Conservation (phyloP, 83 land plant genomes). For the Thuja plicata region DNA sequence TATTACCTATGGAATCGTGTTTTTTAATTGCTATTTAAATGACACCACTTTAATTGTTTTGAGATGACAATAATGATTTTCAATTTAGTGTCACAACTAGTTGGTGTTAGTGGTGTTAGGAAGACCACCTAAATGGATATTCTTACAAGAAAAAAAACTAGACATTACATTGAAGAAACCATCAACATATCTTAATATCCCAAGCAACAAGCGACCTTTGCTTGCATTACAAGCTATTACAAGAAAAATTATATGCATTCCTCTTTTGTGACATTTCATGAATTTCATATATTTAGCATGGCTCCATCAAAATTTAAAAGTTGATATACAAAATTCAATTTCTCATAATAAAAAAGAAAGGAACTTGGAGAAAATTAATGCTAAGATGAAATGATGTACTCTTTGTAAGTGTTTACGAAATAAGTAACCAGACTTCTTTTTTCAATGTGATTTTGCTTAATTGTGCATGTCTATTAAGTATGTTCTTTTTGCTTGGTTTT, state of each 20-base stretch:
- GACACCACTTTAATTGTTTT: slow-evolving; percentile 19
- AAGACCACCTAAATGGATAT: slow-evolving; percentile 55
- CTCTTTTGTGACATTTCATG: slow-evolving; percentile 37
- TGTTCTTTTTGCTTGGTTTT: no score
- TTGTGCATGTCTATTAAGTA: no score
- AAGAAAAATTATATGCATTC: slow-evolving; percentile 53
- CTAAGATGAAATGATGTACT: slow-evolving; percentile 2
- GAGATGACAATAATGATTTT: slow-evolving; percentile 46
- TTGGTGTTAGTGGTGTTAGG: slow-evolving; percentile 61
- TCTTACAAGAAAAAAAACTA: slow-evolving; percentile 45
- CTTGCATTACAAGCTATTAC: slow-evolving; percentile 47
- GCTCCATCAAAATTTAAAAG: slow-evolving; percentile 37
- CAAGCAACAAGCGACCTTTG: slow-evolving; percentile 49
- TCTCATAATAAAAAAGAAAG: neutral
- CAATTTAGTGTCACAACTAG: slow-evolving; percentile 48
- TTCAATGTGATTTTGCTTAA: no score
- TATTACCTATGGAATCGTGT: no score
- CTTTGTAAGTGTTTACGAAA: slow-evolving; percentile 16
- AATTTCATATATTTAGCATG: slow-evolving; percentile 44
- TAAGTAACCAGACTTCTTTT: slow-evolving; percentile 22
- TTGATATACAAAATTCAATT: slow-evolving; percentile 19
- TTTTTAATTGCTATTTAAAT: no score
- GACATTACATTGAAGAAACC: slow-evolving; percentile 39
- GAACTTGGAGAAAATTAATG: neutral
- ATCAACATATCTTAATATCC: slow-evolving; percentile 43